These are phyloP conservation scores for Suaeda aralocaspica DNA, from an alignment of 148 eudicot genomes.

Conservation along the genomic window DNA sequence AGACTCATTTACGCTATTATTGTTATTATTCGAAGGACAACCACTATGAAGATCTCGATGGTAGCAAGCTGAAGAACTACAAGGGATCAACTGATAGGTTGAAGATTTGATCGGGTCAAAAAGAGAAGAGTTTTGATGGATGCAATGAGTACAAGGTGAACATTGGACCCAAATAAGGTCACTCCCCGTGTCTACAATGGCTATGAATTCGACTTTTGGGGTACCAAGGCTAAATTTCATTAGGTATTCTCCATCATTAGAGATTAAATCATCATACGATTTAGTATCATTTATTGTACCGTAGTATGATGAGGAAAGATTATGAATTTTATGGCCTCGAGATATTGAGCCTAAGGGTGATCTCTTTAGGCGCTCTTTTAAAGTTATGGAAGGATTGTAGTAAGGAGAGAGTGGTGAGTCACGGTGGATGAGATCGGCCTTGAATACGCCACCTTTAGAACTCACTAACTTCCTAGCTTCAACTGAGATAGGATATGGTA, in stretches of 20 bases:
- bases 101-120: slow-evolving; percentile 28
- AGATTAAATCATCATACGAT: background rate
- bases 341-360: background rate
- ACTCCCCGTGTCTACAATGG: slow-evolving; percentile 36
- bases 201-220: slow-evolving; percentile 24
- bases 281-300: background rate
- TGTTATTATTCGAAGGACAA: background rate
- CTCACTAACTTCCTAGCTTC: background rate
- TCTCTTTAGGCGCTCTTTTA: slow-evolving; percentile 14
- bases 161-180: slow-evolving; percentile 41
- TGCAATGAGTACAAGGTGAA: slow-evolving; percentile 25
- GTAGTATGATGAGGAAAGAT: background rate
- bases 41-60: background rate
- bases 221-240: slow-evolving; percentile 27
- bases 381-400: slow-evolving; percentile 30
- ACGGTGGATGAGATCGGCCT: slow-evolving; percentile 32
- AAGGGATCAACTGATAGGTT: slow-evolving; percentile 20
- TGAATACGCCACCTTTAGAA: slow-evolving; percentile 18
- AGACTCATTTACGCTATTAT: too few species aligned
- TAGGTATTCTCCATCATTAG: slow-evolving; percentile 14
- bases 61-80: slow-evolving; percentile 22
- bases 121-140: slow-evolving; percentile 8
- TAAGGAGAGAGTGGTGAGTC: slow-evolving; percentile 38
- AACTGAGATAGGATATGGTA: background rate
- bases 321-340: slow-evolving; percentile 1